A percentile compares a stretch with the other conserved stretches of the same genome.
Conservation (phyloP, 1,284 basidiomycete genomes). For the Blastosporella zonata region DNA sequence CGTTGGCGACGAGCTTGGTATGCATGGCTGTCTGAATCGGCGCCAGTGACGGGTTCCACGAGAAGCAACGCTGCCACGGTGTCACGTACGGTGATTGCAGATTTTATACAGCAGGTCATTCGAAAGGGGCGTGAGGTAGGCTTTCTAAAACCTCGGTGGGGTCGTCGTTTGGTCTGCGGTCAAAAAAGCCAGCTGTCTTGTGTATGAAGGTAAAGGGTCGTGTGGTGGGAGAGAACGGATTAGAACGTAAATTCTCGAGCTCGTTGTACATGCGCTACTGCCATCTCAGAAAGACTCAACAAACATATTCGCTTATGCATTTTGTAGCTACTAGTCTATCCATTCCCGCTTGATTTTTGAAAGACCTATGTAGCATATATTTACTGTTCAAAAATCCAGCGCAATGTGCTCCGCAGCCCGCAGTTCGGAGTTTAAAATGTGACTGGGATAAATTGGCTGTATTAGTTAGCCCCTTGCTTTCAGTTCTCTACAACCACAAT, state of each 20-base stretch:
- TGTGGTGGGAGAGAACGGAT: conserved; percentile 46
- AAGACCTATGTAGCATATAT: background rate
- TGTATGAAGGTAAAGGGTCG: conserved; percentile 69
- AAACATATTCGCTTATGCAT: background rate
- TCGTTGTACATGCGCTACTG: conserved; percentile 1
- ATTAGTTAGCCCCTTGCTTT: background rate
- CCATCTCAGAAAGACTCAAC: background rate
- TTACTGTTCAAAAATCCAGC: conserved; percentile 1
- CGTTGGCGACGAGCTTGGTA: conserved; percentile 84
- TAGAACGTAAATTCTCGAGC: too few relatives aligned
- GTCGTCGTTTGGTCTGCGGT: conserved; percentile 36
- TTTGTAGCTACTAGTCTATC: conserved; percentile 54
- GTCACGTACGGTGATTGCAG: conserved; percentile 60
- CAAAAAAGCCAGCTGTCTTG: conserved; percentile 43
- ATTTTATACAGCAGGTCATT: conserved; percentile 38
- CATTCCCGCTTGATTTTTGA: conserved; percentile 57
- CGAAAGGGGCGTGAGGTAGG: conserved; percentile 50
- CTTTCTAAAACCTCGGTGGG: conserved; percentile 41
- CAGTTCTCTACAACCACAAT: conserved; percentile 27
- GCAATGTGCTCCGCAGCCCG: conserved; percentile 19
- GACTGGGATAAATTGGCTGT: background rate
- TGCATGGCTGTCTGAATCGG: conserved; percentile 69
- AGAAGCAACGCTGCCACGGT: conserved; percentile 68
- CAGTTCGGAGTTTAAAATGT: conserved; percentile 43
- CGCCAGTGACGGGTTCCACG: conserved; percentile 54